Base-by-base conservation (phyloP, 768 basidiomycete genomes). In the Mycena venus region DNA sequence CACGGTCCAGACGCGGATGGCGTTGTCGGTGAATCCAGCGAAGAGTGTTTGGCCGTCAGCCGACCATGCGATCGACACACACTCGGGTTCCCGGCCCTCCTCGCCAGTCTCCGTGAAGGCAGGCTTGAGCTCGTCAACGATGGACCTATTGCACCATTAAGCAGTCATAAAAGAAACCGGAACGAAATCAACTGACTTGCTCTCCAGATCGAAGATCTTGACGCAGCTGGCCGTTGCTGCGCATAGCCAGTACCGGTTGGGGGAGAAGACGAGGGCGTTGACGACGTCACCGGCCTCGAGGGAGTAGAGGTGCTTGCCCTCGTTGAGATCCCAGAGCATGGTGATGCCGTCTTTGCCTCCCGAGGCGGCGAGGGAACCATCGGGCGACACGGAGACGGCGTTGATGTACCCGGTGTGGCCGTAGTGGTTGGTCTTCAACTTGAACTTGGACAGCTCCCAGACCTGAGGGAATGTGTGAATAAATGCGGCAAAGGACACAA, bases 271-370 rank as follows among this genome's bases (percentile, higher is more conserved):
- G 78, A 99, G 95, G 74, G 98, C 97, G 84, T 99, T 99, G 91
- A 99, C 97, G 79, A 97, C 89, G 84, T 99, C 96, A 73, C 97
- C 97, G 59, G 98, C 98, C 86, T 99, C 98, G 72, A 99, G 94
- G 66, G 97, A 99, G 91, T 99, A 99, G 81, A 99, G 93, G 91
- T 99, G 98, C 89, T 99, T 99, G 90, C 97, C 97, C 90, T 99
- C 98, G 88, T 99, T 99, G 81, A 99, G 89, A 85, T 99, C 98
- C 98, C 98, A 99, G 76, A 99, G 94, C 97, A 99, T 99, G 84
- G 97, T 98, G 86, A 99, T 98, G 75, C 97, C 97, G 85, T 99
- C 98, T 88, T 99, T 99, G 81, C 98, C 98, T 83, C 98, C 98
- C 60, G 98, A 99, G 59, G 98, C 98, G 79, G 98, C 97, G 81